Percentiles rank a stretch among this genome's conserved stretches.
Conservation (phyloP, 1,284 basidiomycete genomes). For the Violaceomyces palustris region DNA sequence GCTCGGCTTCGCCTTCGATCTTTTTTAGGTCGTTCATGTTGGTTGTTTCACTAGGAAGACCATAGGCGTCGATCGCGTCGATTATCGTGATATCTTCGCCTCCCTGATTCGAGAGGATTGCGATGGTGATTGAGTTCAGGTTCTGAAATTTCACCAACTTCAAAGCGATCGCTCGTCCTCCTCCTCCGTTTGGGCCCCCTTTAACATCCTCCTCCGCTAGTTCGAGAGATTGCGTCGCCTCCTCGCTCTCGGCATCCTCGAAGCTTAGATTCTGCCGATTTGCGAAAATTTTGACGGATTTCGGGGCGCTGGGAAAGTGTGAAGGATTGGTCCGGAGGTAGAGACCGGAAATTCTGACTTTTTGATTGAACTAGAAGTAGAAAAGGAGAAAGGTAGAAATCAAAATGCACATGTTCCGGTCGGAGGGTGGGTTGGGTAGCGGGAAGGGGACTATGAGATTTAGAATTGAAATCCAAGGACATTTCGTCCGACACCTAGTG, state of each 20-base stretch:
- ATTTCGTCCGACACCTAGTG: too few species aligned
- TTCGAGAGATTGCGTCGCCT: slow-evolving; percentile 54
- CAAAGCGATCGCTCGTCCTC: slow-evolving; percentile 62
- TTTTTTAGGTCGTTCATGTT: slow-evolving; percentile 35
- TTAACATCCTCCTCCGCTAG: slow-evolving; percentile 50
- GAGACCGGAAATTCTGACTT: slow-evolving; percentile 69
- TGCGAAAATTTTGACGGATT: slow-evolving; percentile 44
- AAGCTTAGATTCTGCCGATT: slow-evolving; percentile 53
- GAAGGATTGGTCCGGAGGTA: slow-evolving; percentile 58
- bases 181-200: slow-evolving; percentile 18
- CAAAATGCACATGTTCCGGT: too few species aligned
- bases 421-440: too few species aligned
- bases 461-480: too few species aligned
- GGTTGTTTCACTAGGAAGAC: slow-evolving; percentile 64
- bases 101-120: slow-evolving; percentile 71
- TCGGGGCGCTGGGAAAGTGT: slow-evolving; percentile 12
- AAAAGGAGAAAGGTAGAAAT: too few species aligned
- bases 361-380: slow-evolving; percentile 82
- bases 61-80: slow-evolving; percentile 70
- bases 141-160: slow-evolving; percentile 73
- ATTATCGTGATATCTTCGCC: slow-evolving; percentile 70
- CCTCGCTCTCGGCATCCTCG: slow-evolving; percentile 51
- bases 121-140: slow-evolving; percentile 63
- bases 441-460: too few species aligned
- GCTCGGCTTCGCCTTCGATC: slow-evolving; percentile 18